A percentile compares a stretch with the other conserved stretches of the same genome.
Evolutionary conservation across 2,329 filamentous ascomycete genomes (phyloP).

Genomic region (Mycogone perniciosa): DNA sequence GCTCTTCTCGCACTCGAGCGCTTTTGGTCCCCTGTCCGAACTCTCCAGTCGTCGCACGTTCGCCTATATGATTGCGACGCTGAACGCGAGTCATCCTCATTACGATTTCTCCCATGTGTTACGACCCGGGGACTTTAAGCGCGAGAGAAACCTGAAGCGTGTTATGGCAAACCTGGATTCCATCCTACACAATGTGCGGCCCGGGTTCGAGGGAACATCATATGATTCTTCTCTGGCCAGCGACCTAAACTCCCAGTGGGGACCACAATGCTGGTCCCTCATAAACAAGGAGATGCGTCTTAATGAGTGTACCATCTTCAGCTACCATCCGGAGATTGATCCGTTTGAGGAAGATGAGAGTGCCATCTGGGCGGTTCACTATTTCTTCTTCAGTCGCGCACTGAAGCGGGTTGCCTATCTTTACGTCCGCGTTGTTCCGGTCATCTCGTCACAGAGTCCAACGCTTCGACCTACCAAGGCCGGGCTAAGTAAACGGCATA

Average conservation of each 20-base stretch:
- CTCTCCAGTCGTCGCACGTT: slow-evolving; percentile 85
- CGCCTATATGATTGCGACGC: slow-evolving; percentile 90
- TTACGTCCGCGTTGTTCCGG: slow-evolving; percentile 82
- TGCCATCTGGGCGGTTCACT: slow-evolving; percentile 90
- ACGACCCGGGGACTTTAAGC: slow-evolving; percentile 81
- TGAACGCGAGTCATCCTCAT: slow-evolving; percentile 85
- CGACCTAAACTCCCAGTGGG: slow-evolving; percentile 63
- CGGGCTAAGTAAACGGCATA: slow-evolving; percentile 22
- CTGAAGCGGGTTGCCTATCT: slow-evolving; percentile 91
- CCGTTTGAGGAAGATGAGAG: slow-evolving; percentile 89
- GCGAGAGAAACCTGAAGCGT: slow-evolving; percentile 69
- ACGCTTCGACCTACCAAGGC: slow-evolving; percentile 31
- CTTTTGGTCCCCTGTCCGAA: slow-evolving; percentile 86
- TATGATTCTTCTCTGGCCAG: slow-evolving; percentile 35
- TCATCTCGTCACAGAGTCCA: slow-evolving; percentile 59
- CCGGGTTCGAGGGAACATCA: slow-evolving; percentile 45
- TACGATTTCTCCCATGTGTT: slow-evolving; percentile 96
- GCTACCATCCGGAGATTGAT: slow-evolving; percentile 82
- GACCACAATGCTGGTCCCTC: slow-evolving; percentile 82
- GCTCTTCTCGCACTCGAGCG: slow-evolving; percentile 71
- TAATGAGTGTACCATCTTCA: slow-evolving; percentile 82
- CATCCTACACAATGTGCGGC: slow-evolving; percentile 79
- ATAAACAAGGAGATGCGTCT: slow-evolving; percentile 94
- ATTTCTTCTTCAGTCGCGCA: slow-evolving; percentile 95
- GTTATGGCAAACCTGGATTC: slow-evolving; percentile 86